Percentiles rank a stretch among this genome's conserved stretches.
These are phyloP conservation scores for Cryptococcus sp. DNA, from an alignment of 1,284 basidiomycete genomes.

Conservation along the genomic window DNA sequence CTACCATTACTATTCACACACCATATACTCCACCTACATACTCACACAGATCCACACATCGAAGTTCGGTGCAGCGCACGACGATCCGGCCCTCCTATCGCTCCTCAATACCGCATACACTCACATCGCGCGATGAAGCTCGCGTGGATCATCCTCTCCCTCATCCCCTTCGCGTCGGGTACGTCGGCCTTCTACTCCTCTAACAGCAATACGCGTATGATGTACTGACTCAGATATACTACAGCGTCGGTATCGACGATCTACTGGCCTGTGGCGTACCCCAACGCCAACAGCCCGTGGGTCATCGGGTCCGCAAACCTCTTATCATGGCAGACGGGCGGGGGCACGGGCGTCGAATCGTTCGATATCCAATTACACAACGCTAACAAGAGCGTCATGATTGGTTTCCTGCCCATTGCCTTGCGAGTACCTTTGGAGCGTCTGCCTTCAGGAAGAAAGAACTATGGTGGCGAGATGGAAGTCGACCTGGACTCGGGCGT, in stretches of 20 bases:
- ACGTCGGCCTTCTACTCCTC: conserved; percentile 11
- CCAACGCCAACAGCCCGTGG: conserved; percentile 43
- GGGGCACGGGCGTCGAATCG: conserved; percentile 46
- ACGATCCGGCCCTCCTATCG: too few species aligned
- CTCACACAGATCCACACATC: too few species aligned
- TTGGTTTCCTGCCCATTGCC: conserved; percentile 47
- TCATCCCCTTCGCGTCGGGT: conserved; percentile 26
- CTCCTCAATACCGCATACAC: too few species aligned
- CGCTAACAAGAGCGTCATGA: conserved; percentile 44
- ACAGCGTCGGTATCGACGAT: conserved; percentile 33
- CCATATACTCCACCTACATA: too few species aligned
- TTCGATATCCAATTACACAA: conserved; percentile 54
- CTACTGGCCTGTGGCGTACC: conserved; percentile 51
- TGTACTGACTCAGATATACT: neutral
- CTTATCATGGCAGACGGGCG: conserved; percentile 46
- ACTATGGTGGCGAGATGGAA: conserved; percentile 50
- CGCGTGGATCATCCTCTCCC: conserved; percentile 15
- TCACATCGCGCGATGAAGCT: conserved; percentile 16
- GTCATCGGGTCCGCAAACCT: conserved; percentile 47
- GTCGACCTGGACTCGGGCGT: conserved; percentile 40
- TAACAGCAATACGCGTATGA: neutral
- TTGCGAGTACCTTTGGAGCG: conserved; percentile 45
- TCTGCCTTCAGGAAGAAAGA: conserved; percentile 35
- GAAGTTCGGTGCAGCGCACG: too few species aligned
- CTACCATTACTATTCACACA: too few species aligned